phyloP scores from a whole-genome alignment of 208 protist species.

The Crithidia bombi region DNA sequence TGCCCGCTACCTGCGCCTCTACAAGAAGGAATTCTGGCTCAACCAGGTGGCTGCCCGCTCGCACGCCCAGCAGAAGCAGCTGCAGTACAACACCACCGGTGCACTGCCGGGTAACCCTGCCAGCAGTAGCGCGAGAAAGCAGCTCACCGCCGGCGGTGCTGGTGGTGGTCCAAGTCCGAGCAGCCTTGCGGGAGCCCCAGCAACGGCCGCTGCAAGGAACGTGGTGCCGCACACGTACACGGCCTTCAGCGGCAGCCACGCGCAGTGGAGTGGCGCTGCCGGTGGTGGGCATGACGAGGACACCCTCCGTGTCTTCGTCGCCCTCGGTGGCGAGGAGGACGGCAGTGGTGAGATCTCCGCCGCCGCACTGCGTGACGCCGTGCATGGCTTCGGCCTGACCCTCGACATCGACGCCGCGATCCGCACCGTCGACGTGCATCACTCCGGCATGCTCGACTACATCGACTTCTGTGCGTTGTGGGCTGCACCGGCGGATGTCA shows the following conservation, averaged over 20 bases:
- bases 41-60: conserved; percentile 19
- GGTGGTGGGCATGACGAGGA: conserved; percentile 43
- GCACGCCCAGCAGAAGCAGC: conserved; percentile 3
- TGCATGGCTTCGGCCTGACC: conserved; percentile 73
- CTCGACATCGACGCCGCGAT: conserved; percentile 82
- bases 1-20: conserved; percentile 80
- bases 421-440: conserved; percentile 54
- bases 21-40: conserved; percentile 69
- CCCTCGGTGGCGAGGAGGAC: conserved; percentile 80
- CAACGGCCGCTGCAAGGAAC: not conserved
- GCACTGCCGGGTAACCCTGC: not conserved
- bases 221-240: conserved; percentile 20
- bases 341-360: conserved; percentile 56
- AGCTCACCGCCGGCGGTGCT: not conserved
- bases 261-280: not conserved
- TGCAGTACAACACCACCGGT: not conserved
- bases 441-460: conserved; percentile 61
- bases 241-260: conserved; percentile 18
- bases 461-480: conserved; percentile 77
- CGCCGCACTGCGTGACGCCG: conserved; percentile 54
- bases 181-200: not conserved
- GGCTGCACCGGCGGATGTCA: conserved; percentile 23
- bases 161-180: not conserved
- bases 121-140: not conserved
- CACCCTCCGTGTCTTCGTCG: conserved; percentile 79